Base-by-base conservation (phyloP, 192 early-diverging fungal species). In the Entrophospora sp. region DNA sequence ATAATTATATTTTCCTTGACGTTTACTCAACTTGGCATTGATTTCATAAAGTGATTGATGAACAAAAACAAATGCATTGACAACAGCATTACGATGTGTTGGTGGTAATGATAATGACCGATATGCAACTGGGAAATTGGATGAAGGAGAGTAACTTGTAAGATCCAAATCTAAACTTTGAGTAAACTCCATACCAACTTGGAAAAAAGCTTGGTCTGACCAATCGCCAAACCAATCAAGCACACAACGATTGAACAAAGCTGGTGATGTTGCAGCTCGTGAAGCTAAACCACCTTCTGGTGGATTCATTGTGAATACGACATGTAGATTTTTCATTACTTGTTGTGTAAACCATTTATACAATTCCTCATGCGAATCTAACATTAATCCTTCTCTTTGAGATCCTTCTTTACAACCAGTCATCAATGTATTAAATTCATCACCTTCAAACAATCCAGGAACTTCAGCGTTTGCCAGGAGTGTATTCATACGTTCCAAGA, bases 301-400 rank as follows among this genome's bases (percentile, higher is more conserved):
- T 14, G 97, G 97, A 72, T 99, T 99, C 97, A 99, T 99, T 12
- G 97, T 99, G 69, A 99, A 98, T 12, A 99, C 94, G 24, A 99
- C 94, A 68, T 99, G 97, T 37, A 99, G 72, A 71, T 99, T 99
- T 53, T 85, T 85, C 82, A 89, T 90, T 53, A 99, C 93, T 74
- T 97, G 96, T 58, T 87, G 81, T 27, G 92, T 94, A 77, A 99
- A 98, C 96, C 96, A 98, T 62, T 91, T 90, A 79, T 96, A 94
- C 22, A 98, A 81, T 70, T 99, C 96, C 55, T 99, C 97, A 44
- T 78, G 75, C 14, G 94, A 89, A 69, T 98, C 95, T 24, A 98
- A 77, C 84, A 95, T 86, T 58, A 92, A 69, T 18, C 97, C 97
- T 58, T 99, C 95, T 22, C 92, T 76, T 51, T 91, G 85, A 0